Conservation (phyloP, 345 rosid species). For the Populus alba region DNA sequence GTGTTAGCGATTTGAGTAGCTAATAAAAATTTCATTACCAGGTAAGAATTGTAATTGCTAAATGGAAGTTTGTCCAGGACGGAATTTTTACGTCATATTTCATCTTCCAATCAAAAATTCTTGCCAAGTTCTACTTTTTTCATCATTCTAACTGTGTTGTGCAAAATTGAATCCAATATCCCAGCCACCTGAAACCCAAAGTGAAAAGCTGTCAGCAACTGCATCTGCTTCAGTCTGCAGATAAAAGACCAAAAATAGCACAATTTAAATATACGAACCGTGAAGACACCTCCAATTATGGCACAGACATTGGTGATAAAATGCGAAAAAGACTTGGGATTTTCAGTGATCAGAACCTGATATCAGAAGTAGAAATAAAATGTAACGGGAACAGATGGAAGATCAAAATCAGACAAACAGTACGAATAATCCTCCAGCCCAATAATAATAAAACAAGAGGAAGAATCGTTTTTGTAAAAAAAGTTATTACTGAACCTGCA, state of each 20-base stretch:
- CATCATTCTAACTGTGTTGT: conserved; percentile 78
- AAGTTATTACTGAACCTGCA: conserved; percentile 63
- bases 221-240: not conserved
- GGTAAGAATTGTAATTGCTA: conserved; percentile 1
- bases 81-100: conserved; percentile 14
- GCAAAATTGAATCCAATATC: conserved; percentile 78
- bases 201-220: conserved; percentile 3
- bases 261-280: conserved; percentile 51
- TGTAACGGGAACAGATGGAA: not conserved
- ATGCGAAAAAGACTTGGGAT: conserved; percentile 78
- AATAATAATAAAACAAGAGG: not conserved
- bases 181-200: conserved; percentile 81
- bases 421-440: not conserved
- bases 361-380: not conserved
- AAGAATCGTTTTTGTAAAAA: not conserved
- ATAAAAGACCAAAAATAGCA: not conserved
- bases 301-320: conserved; percentile 95
- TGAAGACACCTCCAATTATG: conserved; percentile 94
- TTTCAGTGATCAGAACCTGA: conserved; percentile 85
- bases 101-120: conserved; percentile 56
- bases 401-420: not conserved
- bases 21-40: conserved; percentile 3
- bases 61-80: not conserved
- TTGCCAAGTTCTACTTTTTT: conserved; percentile 93
- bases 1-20: not conserved